Conservation (phyloP, 2,329 filamentous ascomycete genomes). For the Aureobasidium sp. region DNA sequence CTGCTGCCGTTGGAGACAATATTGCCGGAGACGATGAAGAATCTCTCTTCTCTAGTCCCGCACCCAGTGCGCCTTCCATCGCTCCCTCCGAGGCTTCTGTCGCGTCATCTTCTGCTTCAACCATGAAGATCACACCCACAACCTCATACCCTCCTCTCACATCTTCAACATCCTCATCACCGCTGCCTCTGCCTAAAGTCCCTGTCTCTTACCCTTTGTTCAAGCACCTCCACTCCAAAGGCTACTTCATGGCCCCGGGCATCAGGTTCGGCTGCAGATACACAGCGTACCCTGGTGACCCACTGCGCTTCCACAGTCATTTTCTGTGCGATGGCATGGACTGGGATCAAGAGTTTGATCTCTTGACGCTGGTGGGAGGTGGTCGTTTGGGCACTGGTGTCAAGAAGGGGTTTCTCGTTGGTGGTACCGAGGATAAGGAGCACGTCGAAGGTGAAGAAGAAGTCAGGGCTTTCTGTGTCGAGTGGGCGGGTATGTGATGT, state of each 20-base stretch:
- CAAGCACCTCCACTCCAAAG: slow-evolving; percentile 66
- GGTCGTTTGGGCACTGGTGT: slow-evolving; percentile 87
- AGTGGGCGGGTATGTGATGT: slow-evolving; percentile 85
- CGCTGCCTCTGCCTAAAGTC: slow-evolving; percentile 25
- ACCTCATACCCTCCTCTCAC: slow-evolving; percentile 42
- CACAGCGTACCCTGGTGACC: slow-evolving; percentile 91
- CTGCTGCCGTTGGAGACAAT: not conserved
- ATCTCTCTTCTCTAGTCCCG: not conserved
- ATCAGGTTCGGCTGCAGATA: slow-evolving; percentile 92
- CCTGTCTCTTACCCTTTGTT: slow-evolving; percentile 66
- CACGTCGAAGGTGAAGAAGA: slow-evolving; percentile 30
- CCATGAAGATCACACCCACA: slow-evolving; percentile 40
- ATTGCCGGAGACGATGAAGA: slow-evolving; percentile 10
- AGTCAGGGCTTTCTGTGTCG: slow-evolving; percentile 73
- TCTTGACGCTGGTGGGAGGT: slow-evolving; percentile 79
- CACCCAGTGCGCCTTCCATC: not conserved
- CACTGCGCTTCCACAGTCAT: slow-evolving; percentile 89
- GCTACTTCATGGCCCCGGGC: slow-evolving; percentile 85
- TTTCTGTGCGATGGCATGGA: slow-evolving; percentile 76
- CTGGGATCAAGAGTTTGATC: slow-evolving; percentile 81
- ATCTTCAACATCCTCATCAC: slow-evolving; percentile 6
- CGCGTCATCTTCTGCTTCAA: slow-evolving; percentile 1
- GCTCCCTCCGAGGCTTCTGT: slow-evolving; percentile 4
- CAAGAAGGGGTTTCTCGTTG: slow-evolving; percentile 90
- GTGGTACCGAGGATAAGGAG: slow-evolving; percentile 44